phyloP scores from a whole-genome alignment of 495 filamentous ascomycete genomes.

The Bacidia rubella region DNA sequence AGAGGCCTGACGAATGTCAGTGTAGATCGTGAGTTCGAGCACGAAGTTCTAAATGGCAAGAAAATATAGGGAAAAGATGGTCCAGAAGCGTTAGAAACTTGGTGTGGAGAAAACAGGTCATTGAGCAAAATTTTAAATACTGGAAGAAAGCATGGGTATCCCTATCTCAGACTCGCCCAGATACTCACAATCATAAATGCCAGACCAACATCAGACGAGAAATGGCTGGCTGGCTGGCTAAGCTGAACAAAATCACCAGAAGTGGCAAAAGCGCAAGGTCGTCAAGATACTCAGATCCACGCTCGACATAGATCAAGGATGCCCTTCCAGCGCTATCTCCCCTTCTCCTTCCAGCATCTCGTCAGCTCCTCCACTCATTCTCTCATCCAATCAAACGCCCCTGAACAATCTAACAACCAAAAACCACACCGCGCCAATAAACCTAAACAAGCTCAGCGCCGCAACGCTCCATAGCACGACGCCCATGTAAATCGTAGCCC shows the following conservation, averaged over 20 bases:
- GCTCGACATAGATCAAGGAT: no score
- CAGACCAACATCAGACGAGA: not conserved
- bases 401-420: slow-evolving; percentile 71
- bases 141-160: not conserved
- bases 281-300: no score
- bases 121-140: not conserved
- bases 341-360: not conserved
- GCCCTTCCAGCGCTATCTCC: not conserved
- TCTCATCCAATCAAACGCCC: slow-evolving; percentile 25
- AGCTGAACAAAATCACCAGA: not conserved
- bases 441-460: slow-evolving; percentile 73
- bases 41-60: no score
- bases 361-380: not conserved
- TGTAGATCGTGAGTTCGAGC: no score
- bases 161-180: not conserved
- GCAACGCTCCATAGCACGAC: slow-evolving; percentile 91
- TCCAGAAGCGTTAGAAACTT: not conserved
- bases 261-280: not conserved
- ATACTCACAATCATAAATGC: not conserved
- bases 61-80: not conserved
- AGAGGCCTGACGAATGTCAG: no score
- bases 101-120: not conserved
- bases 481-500: slow-evolving; percentile 69
- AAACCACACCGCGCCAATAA: slow-evolving; percentile 87
- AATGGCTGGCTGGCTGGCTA: not conserved